Evolutionary conservation across 2,329 filamentous ascomycete genomes (phyloP).

Genomic region (Aspergillus amoenus): DNA sequence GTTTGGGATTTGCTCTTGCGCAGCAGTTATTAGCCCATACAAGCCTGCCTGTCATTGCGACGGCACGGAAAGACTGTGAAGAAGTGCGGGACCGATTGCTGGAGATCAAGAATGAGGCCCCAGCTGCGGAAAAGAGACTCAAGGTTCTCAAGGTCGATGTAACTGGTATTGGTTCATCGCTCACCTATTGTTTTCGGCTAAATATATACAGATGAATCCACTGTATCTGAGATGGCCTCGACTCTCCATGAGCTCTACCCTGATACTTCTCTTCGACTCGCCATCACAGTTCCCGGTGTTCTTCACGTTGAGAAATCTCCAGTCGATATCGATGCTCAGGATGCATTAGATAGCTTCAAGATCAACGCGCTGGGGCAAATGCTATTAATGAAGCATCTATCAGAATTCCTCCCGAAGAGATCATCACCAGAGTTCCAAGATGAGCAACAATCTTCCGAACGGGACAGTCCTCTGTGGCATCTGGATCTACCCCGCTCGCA

Average conservation of each 20-base stretch:
- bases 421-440: conserved; percentile 40
- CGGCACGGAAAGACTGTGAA: conserved; percentile 55
- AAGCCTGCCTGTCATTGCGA: conserved; percentile 58
- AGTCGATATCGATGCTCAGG: conserved; percentile 59
- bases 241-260: conserved; percentile 56
- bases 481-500: conserved; percentile 44
- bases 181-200: not conserved
- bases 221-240: conserved; percentile 58
- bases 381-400: conserved; percentile 75
- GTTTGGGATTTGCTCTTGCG: conserved; percentile 63
- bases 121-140: conserved; percentile 46
- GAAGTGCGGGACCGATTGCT: conserved; percentile 53
- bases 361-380: conserved; percentile 74
- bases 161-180: conserved; percentile 45
- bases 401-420: conserved; percentile 65
- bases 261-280: conserved; percentile 62
- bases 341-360: conserved; percentile 67
- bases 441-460: not conserved
- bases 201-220: conserved; percentile 56
- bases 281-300: conserved; percentile 69
- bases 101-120: conserved; percentile 42
- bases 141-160: conserved; percentile 57
- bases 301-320: conserved; percentile 72
- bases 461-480: conserved; percentile 20
- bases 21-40: conserved; percentile 59